Conservation (phyloP, 352 stramenopile genomes). For the Hyaloperonospora brassicae region DNA sequence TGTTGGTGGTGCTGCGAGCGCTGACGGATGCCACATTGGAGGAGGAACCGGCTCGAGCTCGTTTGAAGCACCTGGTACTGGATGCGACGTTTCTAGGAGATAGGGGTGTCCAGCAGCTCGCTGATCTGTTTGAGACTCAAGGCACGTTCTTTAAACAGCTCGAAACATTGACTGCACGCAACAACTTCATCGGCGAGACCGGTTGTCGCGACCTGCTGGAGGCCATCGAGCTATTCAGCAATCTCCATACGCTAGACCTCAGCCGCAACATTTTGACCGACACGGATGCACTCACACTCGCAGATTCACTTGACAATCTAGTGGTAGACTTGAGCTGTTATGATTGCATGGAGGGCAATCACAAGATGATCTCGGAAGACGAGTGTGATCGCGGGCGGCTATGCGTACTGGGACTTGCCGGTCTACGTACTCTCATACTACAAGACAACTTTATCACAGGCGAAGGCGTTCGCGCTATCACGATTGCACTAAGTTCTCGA, state of each 20-base stretch:
- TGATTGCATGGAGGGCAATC: slow-evolving; percentile 4
- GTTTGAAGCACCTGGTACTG: slow-evolving; percentile 38
- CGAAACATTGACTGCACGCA: slow-evolving; percentile 32
- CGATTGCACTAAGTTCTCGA: slow-evolving; percentile 33
- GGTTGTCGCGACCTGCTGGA: slow-evolving; percentile 31
- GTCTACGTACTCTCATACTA: slow-evolving; percentile 29
- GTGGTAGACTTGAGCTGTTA: slow-evolving; percentile 11
- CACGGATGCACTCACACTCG: slow-evolving; percentile 37
- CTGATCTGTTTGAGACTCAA: slow-evolving; percentile 21
- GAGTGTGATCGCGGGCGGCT: too few relatives aligned
- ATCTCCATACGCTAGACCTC: slow-evolving; percentile 34
- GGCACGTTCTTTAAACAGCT: slow-evolving; percentile 27
- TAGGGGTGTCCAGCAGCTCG: slow-evolving; percentile 30
- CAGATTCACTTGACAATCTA: slow-evolving; percentile 29
- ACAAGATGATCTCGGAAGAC: slow-evolving; percentile 6
- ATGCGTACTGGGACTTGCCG: slow-evolving; percentile 13
- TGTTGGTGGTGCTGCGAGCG: slow-evolving; percentile 29
- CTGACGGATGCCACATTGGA: slow-evolving; percentile 13
- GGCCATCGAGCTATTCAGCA: slow-evolving; percentile 18
- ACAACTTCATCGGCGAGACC: slow-evolving; percentile 63
- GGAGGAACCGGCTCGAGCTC: neutral
- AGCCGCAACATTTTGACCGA: slow-evolving; percentile 56
- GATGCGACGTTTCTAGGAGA: slow-evolving; percentile 58
- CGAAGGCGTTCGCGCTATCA: slow-evolving; percentile 50
- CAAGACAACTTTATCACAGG: slow-evolving; percentile 65